Evolutionary conservation across 2,329 filamentous ascomycete genomes (phyloP), one percentile per base, ranked within the genome.

Genomic region (Pseudocercospora vitis): DNA sequence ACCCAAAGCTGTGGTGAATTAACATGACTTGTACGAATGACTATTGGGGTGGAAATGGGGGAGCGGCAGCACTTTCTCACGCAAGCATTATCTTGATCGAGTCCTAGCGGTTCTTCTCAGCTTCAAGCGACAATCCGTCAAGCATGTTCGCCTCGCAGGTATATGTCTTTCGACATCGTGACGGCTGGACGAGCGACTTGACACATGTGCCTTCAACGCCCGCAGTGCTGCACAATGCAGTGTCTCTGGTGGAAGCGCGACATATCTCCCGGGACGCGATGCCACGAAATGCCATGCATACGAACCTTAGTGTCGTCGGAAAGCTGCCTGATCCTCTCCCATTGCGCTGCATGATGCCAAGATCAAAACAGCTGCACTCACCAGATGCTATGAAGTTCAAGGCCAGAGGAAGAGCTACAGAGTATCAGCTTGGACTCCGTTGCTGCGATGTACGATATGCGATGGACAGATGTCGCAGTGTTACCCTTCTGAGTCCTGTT

Each of bases 41-140:
- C n/a, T n/a, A n/a, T n/a, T n/a, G n/a, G n/a, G n/a, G n/a, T n/a
- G n/a, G n/a, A n/a, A n/a, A n/a, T n/a, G n/a, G n/a, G n/a, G 71
- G 83, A 89, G 88, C 88, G 88, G 88, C 88, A 91, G 87, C 88
- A 92, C 89, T 81, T 91, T 92, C 89, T 86, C 89, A 92, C 89
- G 89, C 89, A 94, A 94, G 89, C 87, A 91, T 92, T 94, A 92
- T 89, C 89, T 94, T 94, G 89, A 89, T 94, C 89, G 88, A 92
- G 88, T 92, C 85, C 76, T 87, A 79, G 91, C 89, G 88, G 89
- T 94, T 84, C 87, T 86, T 92, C 89, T 94, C 89, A 92, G 89
- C 89, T 83, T 91, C 82, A 77, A 82, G 50, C 54, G 26, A 55
- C 28, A 45, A 26, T 40, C 37, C 32, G 8, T 23, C 51, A 48